These are phyloP conservation scores for Lactarius sanguifluus DNA, from an alignment of 768 basidiomycete genomes.

Conservation along the genomic window DNA sequence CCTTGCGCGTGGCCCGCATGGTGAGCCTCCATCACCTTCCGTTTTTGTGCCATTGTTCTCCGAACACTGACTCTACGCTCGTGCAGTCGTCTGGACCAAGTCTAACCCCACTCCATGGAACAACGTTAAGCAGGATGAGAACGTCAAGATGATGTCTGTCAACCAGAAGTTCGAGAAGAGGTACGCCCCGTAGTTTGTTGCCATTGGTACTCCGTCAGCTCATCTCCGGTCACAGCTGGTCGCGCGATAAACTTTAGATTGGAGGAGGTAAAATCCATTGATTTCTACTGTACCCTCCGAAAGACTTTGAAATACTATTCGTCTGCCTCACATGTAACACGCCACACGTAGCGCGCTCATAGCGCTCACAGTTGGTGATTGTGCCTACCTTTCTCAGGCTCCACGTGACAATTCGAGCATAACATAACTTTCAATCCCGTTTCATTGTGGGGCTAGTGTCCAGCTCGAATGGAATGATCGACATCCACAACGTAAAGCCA, in stretches of 20 bases:
- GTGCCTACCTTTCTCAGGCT: not conserved
- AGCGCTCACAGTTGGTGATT: not conserved
- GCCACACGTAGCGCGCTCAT: not conserved
- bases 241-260: slow-evolving; percentile 65
- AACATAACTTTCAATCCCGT: slow-evolving; percentile 34
- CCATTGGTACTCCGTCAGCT: slow-evolving; percentile 22
- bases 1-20: slow-evolving; percentile 46
- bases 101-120: slow-evolving; percentile 90
- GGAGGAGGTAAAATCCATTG: not conserved
- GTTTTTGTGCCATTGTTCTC: slow-evolving; percentile 1
- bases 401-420: slow-evolving; percentile 39
- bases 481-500: not conserved
- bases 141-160: slow-evolving; percentile 66
- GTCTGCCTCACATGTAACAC: not conserved
- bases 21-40: slow-evolving; percentile 30
- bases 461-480: not conserved
- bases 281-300: slow-evolving; percentile 20
- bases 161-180: slow-evolving; percentile 75
- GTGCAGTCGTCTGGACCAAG: slow-evolving; percentile 58
- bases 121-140: slow-evolving; percentile 70
- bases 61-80: slow-evolving; percentile 16
- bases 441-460: not conserved
- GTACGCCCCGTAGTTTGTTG: slow-evolving; percentile 40
- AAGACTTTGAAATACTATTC: slow-evolving; percentile 18
- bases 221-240: slow-evolving; percentile 53